A percentile compares a stretch with the other conserved stretches of the same genome.
These are phyloP conservation scores for Exophiala lecanii-corni DNA, from an alignment of 2,329 filamentous ascomycete species.

Conservation along the genomic window DNA sequence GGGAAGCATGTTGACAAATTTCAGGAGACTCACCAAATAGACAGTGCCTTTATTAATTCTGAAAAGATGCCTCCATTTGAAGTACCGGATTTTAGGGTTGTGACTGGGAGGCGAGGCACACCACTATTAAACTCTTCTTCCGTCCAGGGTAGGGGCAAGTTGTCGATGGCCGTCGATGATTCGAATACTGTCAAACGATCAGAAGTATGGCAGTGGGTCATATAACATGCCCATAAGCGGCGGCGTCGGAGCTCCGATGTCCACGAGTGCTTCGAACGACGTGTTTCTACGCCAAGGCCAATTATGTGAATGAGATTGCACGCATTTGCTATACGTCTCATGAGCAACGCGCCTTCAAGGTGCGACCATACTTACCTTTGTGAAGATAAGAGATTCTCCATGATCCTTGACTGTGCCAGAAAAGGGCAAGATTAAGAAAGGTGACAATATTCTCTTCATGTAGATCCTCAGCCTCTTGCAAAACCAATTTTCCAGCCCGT, in stretches of 20 bases:
- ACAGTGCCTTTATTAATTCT: slow-evolving; percentile 9
- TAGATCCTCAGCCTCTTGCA: slow-evolving; percentile 8
- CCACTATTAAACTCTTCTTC: slow-evolving; percentile 10
- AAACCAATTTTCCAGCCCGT: slow-evolving; percentile 9
- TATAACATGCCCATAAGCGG: slow-evolving; percentile 13
- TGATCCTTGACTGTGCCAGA: slow-evolving; percentile 16
- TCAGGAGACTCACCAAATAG: slow-evolving; percentile 7
- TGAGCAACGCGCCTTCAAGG: neutral
- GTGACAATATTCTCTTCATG: slow-evolving; percentile 14
- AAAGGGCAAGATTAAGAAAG: slow-evolving; percentile 6
- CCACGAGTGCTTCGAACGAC: neutral
- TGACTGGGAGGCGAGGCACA: neutral
- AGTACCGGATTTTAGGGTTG: neutral
- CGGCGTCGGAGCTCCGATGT: slow-evolving; percentile 11
- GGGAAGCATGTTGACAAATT: neutral
- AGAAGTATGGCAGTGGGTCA: slow-evolving; percentile 6
- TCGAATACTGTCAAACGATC: slow-evolving; percentile 9
- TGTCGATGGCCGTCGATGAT: slow-evolving; percentile 1
- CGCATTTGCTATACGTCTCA: slow-evolving; percentile 1
- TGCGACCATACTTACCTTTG: slow-evolving; percentile 5
- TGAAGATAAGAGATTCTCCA: slow-evolving; percentile 9
- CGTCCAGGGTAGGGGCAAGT: slow-evolving; percentile 6
- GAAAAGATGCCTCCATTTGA: slow-evolving; percentile 1
- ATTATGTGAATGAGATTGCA: slow-evolving; percentile 5
- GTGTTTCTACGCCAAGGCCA: slow-evolving; percentile 4